Conservation (phyloP, 192 early-diverging fungal species). For the Entomortierella parvispora region DNA sequence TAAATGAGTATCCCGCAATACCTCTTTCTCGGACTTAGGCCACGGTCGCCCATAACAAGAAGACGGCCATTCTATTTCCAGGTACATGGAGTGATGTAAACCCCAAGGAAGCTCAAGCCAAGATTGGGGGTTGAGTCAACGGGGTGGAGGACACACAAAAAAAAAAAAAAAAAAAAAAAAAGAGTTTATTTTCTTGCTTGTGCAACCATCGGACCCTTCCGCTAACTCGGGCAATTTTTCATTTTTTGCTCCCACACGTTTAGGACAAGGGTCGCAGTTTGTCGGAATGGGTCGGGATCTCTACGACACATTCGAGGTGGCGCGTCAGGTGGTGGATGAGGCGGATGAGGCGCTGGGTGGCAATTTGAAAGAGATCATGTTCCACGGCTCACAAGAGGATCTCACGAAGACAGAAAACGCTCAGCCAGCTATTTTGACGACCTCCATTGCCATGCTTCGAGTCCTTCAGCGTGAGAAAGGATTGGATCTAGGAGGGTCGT, state of each 20-base stretch:
- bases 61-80: too few species aligned
- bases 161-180: too few species aligned
- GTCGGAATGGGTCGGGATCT: slow-evolving; percentile 95
- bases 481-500: slow-evolving; percentile 77
- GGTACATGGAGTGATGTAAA: too few species aligned
- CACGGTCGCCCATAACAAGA: too few species aligned
- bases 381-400: slow-evolving; percentile 79
- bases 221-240: background rate
- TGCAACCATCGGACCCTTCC: too few species aligned
- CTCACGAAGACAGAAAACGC: slow-evolving; percentile 78
- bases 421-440: slow-evolving; percentile 93
- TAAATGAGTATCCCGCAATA: too few species aligned
- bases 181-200: too few species aligned
- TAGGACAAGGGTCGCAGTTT: slow-evolving; percentile 86
- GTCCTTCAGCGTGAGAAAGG: slow-evolving; percentile 86
- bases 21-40: too few species aligned
- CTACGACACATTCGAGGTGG: slow-evolving; percentile 74
- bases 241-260: background rate
- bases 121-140: too few species aligned
- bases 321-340: slow-evolving; percentile 88
- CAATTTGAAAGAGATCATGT: slow-evolving; percentile 81
- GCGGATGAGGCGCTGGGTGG: slow-evolving; percentile 83
- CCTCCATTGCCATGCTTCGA: slow-evolving; percentile 86
- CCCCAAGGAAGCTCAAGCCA: too few species aligned
- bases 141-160: too few species aligned